A percentile compares a stretch with the other conserved stretches of the same genome.
phyloP scores from a whole-genome alignment of 2,329 filamentous ascomycete genomes.

The Aureobasidium pullulans region DNA sequence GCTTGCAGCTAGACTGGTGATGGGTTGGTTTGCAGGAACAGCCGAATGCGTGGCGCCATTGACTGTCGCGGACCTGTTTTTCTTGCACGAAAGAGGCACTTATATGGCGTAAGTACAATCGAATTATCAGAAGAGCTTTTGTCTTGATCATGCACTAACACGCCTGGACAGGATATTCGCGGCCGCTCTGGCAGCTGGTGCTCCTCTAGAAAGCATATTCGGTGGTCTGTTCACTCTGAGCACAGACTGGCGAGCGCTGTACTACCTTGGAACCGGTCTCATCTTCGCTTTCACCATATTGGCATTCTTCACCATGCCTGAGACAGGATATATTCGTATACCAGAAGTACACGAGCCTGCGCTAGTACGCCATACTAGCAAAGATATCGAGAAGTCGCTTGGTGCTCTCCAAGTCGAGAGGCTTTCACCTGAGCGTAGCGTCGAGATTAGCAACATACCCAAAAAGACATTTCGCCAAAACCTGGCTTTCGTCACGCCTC shows the following conservation, averaged over 20 bases:
- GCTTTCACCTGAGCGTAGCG: no score
- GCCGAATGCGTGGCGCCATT: constrained; percentile 44
- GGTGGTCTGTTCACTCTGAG: constrained; percentile 42
- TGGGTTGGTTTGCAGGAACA: constrained; percentile 48
- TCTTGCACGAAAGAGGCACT: constrained; percentile 48
- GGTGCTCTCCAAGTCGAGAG: no score
- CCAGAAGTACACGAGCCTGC: background rate
- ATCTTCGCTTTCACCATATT: constrained; percentile 43
- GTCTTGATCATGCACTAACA: no score
- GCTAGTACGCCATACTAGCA: no score
- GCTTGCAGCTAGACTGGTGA: constrained; percentile 41
- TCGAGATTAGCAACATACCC: no score
- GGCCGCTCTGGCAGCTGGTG: constrained; percentile 21
- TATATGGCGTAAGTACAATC: constrained; percentile 40
- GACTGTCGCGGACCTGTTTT: constrained; percentile 50
- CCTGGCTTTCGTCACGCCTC: background rate
- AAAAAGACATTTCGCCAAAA: background rate
- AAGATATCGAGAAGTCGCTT: no score
- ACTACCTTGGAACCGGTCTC: constrained; percentile 44
- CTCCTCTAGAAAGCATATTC: constrained; percentile 25
- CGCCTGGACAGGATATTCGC: background rate
- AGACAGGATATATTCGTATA: constrained; percentile 40
- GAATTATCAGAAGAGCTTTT: constrained; percentile 15
- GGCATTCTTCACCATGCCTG: constrained; percentile 48
- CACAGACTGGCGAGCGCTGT: constrained; percentile 45